These are phyloP conservation scores for Cucurbita maxima DNA, from an alignment of 306 rosid genomes.

Conservation along the genomic window DNA sequence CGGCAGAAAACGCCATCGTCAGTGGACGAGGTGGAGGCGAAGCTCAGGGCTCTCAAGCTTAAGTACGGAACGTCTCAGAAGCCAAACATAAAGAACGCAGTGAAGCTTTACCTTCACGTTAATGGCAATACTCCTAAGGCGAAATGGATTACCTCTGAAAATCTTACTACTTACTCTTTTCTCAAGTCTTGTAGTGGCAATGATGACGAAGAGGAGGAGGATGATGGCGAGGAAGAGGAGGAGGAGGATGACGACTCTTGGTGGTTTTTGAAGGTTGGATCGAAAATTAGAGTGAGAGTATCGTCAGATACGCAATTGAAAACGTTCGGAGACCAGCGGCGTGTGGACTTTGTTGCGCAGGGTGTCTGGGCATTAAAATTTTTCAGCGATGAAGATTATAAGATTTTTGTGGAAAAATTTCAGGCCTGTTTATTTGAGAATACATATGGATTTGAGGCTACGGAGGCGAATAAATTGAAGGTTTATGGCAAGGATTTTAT, in stretches of 20 bases:
- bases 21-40: constrained; percentile 64
- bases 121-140: constrained; percentile 77
- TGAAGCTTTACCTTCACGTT: constrained; percentile 64
- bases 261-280: constrained; percentile 62
- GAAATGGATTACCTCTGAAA: constrained; percentile 77
- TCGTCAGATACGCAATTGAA: constrained; percentile 48
- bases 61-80: constrained; percentile 43
- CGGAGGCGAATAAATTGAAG: constrained; percentile 58
- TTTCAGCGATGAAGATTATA: constrained; percentile 38
- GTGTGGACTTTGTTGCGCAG: constrained; percentile 72
- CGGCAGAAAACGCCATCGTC: constrained; percentile 43
- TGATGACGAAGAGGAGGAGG: constrained; percentile 25
- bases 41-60: constrained; percentile 66
- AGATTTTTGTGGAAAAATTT: constrained; percentile 30
- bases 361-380: constrained; percentile 96
- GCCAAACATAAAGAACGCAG: constrained; percentile 44
- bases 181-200: constrained; percentile 16
- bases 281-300: constrained; percentile 47
- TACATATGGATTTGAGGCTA: constrained; percentile 48
- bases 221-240: constrained; percentile 17
- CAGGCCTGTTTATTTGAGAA: constrained; percentile 72
- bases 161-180: constrained; percentile 48
- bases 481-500: constrained; percentile 81
- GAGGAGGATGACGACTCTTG: constrained; percentile 18
- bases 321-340: constrained; percentile 45